A percentile compares a stretch with the other conserved stretches of the same genome.
These are phyloP conservation scores for Ceratobasidium papillatum DNA, from an alignment of 1,284 basidiomycete species.

Conservation along the genomic window DNA sequence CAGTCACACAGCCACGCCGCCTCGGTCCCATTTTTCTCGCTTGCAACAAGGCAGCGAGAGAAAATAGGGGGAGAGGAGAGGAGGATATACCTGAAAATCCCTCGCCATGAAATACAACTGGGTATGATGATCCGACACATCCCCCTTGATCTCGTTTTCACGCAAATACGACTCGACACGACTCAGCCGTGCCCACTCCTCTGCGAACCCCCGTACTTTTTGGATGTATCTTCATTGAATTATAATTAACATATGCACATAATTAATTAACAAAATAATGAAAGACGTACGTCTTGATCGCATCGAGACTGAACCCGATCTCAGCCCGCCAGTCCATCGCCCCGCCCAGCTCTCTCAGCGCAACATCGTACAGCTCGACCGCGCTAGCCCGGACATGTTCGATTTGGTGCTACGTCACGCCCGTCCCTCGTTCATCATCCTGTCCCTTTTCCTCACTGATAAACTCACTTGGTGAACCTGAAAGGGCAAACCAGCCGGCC, in stretches of 20 bases:
- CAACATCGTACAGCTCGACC: conserved; percentile 25
- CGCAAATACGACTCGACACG: conserved; percentile 16
- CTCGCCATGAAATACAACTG: conserved; percentile 13
- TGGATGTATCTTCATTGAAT: conserved; percentile 1
- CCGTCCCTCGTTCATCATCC: neutral
- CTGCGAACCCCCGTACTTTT: conserved; percentile 17
- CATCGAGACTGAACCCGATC: conserved; percentile 12
- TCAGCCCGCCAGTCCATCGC: conserved; percentile 16
- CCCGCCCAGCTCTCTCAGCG: conserved; percentile 7
- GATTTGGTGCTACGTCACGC: conserved; percentile 30
- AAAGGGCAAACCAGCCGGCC: conserved; percentile 25
- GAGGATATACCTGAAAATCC: conserved; percentile 16
- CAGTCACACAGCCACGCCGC: conserved; percentile 11
- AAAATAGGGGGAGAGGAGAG: neutral
- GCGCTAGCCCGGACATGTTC: conserved; percentile 9
- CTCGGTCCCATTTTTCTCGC: neutral
- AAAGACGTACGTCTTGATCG: conserved; percentile 9
- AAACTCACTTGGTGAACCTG: conserved; percentile 28
- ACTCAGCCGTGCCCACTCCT: conserved; percentile 3
- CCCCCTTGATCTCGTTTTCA: conserved; percentile 27
- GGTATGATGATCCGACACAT: conserved; percentile 22
- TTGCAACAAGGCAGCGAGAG: neutral
- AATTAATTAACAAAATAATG: neutral
- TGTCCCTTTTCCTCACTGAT: neutral
- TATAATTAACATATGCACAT: neutral